Percentiles rank a stretch among this genome's conserved stretches.
Conservation (phyloP, 768 basidiomycete genomes). For the Boletus huronensis region DNA sequence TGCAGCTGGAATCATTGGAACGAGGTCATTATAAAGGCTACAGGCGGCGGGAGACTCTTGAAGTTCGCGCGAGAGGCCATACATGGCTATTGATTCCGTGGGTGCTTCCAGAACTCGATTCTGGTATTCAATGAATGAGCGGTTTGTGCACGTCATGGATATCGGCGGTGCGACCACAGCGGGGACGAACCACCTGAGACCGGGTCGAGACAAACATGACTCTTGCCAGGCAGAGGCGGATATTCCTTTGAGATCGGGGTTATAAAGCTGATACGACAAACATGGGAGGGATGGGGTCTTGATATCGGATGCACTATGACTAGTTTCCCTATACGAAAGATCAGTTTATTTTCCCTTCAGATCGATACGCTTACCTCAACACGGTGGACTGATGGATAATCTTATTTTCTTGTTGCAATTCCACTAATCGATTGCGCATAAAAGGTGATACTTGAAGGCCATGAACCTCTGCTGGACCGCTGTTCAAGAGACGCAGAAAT, state of each 20-base stretch:
- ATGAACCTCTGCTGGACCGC: slow-evolving; percentile 64
- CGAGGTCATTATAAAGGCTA: slow-evolving; percentile 39
- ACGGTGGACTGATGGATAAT: slow-evolving; percentile 41
- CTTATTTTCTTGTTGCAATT: slow-evolving; percentile 42
- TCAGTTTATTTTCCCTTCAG: slow-evolving; percentile 4
- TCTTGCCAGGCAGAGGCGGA: slow-evolving; percentile 56
- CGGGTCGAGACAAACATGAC: slow-evolving; percentile 80
- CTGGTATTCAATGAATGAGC: slow-evolving; percentile 76
- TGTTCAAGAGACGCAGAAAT: slow-evolving; percentile 69
- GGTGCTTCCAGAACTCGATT: slow-evolving; percentile 59
- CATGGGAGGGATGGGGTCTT: slow-evolving; percentile 15
- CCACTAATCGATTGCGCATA: slow-evolving; percentile 52
- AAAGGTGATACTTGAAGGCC: slow-evolving; percentile 56
- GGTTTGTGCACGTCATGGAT: slow-evolving; percentile 64
- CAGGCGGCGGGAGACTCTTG: slow-evolving; percentile 56
- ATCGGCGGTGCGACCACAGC: slow-evolving; percentile 84
- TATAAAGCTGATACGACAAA: slow-evolving; percentile 35
- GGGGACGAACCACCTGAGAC: slow-evolving; percentile 84
- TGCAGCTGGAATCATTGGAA: slow-evolving; percentile 58
- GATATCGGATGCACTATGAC: slow-evolving; percentile 16
- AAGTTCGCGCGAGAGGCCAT: slow-evolving; percentile 72
- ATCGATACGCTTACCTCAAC: slow-evolving; percentile 38
- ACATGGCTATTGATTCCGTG: slow-evolving; percentile 72
- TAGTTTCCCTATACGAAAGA: slow-evolving; percentile 19
- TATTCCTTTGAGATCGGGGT: slow-evolving; percentile 56